Evolutionary conservation across 2,329 filamentous ascomycete species (phyloP), one percentile per base, ranked within the genome.

Genomic region (Xylaria sp.): DNA sequence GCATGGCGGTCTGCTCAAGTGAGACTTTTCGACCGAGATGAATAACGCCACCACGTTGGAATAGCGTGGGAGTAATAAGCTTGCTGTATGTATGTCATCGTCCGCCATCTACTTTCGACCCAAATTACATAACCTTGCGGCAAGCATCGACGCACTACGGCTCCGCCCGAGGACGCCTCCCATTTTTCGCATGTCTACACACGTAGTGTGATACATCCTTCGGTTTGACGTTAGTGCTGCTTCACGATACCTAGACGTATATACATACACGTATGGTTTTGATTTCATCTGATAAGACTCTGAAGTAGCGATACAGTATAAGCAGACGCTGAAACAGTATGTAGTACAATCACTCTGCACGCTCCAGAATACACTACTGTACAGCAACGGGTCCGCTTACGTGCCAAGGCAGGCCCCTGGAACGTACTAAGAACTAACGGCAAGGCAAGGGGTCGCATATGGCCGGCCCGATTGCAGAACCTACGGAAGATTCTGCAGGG

Each of bases 391-490:
- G 17, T 48, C 47, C 55, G 64, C 59, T 56, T 61, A 36, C 51
- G 50, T 61, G 51, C 54, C 63, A 56, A 47, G 24, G n/a, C 56
- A 24, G 39, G 32, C 32, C 61, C 56, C 55, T 57, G 45, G 27
- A 45, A 34, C 36, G 55, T 54, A 42, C 56, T 51, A 42, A 54
- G n/a, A 39, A 32, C 34, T 60, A 51, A 53, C 30, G 24, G 53
- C 21, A 57, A 42, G 50, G 54, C 32, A 62, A 27, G 30, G 55
- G 61, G 53, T 65, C 34, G 51, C 50, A 14, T 57, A 42, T 60
- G 54, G 58, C 68, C 67, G 68, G 68, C n/a, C 68, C 68, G 68
- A 70, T 70, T 70, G 62, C 27, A 68, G 61, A 69, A 64, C 34
- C n/a, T 21, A 30, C 24, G 51, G 32, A 48, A 47, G 56, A 48